These are phyloP conservation scores for Ogataea zsoltii DNA, from an alignment of 805 yeast species.

Conservation along the genomic window DNA sequence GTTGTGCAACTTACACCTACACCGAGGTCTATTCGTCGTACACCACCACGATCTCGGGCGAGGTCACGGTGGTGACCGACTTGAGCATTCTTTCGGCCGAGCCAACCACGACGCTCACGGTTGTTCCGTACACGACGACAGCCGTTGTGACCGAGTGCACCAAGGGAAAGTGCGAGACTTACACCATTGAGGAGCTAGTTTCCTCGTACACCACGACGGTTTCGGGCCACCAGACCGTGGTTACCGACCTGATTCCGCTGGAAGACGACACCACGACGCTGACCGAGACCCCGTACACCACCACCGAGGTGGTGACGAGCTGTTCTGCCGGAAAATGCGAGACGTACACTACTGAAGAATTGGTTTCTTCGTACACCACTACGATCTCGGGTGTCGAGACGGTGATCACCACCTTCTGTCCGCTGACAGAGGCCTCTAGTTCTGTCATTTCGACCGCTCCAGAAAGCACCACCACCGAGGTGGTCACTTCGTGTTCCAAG, in stretches of 20 bases:
- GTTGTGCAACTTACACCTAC: slow-evolving; percentile 15
- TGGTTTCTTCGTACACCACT: slow-evolving; percentile 25
- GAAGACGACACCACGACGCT: slow-evolving; percentile 1
- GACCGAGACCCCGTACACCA: slow-evolving; percentile 13
- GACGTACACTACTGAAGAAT: slow-evolving; percentile 17
- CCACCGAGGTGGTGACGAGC: slow-evolving; percentile 19
- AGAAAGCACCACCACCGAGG: slow-evolving; percentile 16
- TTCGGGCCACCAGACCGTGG: slow-evolving; percentile 19
- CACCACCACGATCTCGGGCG: slow-evolving; percentile 19
- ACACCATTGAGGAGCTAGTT: slow-evolving; percentile 13
- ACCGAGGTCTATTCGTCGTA: slow-evolving; percentile 21
- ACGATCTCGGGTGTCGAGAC: slow-evolving; percentile 18
- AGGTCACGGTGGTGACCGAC: slow-evolving; percentile 15
- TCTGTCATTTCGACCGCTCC: slow-evolving; percentile 2
- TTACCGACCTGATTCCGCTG: slow-evolving; percentile 1
- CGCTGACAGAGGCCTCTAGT: slow-evolving; percentile 14
- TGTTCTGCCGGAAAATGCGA: slow-evolving; percentile 15
- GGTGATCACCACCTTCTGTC: slow-evolving; percentile 11
- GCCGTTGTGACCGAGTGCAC: slow-evolving; percentile 8
- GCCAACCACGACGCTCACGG: slow-evolving; percentile 5
- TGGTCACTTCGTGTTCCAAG: slow-evolving; percentile 17
- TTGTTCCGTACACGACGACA: slow-evolving; percentile 15
- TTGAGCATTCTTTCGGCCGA: slow-evolving; percentile 16
- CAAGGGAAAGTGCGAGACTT: slow-evolving; percentile 5
- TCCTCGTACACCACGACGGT: slow-evolving; percentile 24